Percentiles rank a stretch among this genome's conserved stretches.
Evolutionary conservation across 306 rosid species (phyloP).

Genomic region (Myrica gale): DNA sequence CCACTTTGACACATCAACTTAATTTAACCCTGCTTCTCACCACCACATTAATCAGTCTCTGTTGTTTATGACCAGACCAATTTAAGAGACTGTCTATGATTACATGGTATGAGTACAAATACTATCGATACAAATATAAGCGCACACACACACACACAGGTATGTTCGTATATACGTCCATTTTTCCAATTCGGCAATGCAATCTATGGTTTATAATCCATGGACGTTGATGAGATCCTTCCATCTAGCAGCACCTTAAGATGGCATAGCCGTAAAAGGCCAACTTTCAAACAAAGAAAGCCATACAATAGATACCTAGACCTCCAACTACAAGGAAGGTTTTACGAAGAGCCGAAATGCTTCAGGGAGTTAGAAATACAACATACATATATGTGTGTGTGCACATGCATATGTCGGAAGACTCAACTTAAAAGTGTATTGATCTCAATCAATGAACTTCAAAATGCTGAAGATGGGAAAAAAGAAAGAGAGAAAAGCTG

Average conservation of each 20-base stretch:
- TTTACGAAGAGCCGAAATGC: neutral
- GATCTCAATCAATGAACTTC: neutral
- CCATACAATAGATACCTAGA: conserved; percentile 10
- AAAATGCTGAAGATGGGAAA: neutral
- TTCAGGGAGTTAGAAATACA: neutral
- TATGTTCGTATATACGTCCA: no score
- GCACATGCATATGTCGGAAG: neutral
- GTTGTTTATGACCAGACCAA: neutral
- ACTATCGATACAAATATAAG: no score
- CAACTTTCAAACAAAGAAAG: conserved; percentile 5
- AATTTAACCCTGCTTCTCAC: neutral
- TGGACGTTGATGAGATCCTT: neutral
- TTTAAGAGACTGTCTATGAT: neutral
- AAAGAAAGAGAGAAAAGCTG: neutral
- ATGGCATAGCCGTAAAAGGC: conserved; percentile 2
- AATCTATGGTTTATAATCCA: neutral
- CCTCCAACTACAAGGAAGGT: conserved; percentile 1
- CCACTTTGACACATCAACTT: neutral
- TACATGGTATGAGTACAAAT: neutral
- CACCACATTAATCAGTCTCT: neutral
- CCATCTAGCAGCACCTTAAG: neutral
- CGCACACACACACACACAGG: no score
- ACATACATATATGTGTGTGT: neutral
- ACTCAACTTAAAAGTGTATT: neutral
- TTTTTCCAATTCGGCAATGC: neutral